A percentile compares a stretch with the other conserved stretches of the same genome.
phyloP scores from a whole-genome alignment of 805 yeast genomes.

The Priceomyces castillae region DNA sequence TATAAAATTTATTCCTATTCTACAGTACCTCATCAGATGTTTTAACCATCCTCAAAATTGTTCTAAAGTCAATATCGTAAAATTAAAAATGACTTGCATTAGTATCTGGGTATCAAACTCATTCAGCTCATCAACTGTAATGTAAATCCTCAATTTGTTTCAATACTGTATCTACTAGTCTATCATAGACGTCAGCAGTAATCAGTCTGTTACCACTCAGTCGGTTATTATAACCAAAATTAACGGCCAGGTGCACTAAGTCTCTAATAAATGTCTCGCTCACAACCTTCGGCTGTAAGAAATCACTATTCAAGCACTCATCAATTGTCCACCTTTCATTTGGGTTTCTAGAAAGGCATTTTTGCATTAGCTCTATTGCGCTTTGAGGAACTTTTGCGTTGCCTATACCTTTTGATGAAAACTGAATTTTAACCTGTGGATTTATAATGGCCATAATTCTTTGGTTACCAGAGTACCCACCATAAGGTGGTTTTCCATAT shows the following conservation, averaged over 20 bases:
- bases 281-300: constrained; percentile 72
- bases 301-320: constrained; percentile 59
- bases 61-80: constrained; percentile 1
- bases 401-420: constrained; percentile 61
- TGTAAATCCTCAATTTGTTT: constrained; percentile 38
- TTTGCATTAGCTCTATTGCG: constrained; percentile 66
- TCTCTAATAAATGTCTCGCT: constrained; percentile 65
- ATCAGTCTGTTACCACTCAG: constrained; percentile 41
- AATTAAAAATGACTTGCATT: background rate
- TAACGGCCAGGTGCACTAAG: constrained; percentile 72
- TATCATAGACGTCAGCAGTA: constrained; percentile 40
- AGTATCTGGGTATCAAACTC: too few species aligned
- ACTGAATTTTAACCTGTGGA: constrained; percentile 69
- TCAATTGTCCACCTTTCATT: constrained; percentile 60
- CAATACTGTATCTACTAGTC: constrained; percentile 38
- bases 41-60: background rate
- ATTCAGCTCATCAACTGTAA: constrained; percentile 19
- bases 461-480: constrained; percentile 69
- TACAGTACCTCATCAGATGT: background rate
- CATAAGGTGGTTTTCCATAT: constrained; percentile 91
- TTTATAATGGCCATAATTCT: constrained; percentile 82
- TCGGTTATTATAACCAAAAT: constrained; percentile 54
- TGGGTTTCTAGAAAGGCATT: constrained; percentile 74
- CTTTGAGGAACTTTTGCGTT: constrained; percentile 63
- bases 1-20: constrained; percentile 3